Percentiles rank a stretch among this genome's conserved stretches.
Evolutionary conservation across 176 grass and related monocot species (phyloP).

Genomic region (Raddia distichophylla): DNA sequence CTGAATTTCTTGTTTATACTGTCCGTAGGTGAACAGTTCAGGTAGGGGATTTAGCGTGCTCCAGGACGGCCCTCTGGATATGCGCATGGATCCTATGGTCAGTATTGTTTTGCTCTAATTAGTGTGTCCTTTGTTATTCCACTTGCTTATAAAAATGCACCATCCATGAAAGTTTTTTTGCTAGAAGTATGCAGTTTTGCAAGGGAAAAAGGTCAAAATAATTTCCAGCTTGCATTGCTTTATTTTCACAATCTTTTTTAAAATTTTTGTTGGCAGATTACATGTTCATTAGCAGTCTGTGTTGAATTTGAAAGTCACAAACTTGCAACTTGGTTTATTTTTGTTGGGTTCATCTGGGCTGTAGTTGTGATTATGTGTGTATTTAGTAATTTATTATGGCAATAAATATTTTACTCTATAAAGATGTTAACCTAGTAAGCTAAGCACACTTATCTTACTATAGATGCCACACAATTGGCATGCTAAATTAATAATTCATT

Average conservation of each 20-base stretch:
- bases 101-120: constrained; percentile 28
- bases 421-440: constrained; percentile 3
- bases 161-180: background rate
- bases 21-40: constrained; percentile 58
- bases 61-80: constrained; percentile 81
- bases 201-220: background rate
- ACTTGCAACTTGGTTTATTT: background rate
- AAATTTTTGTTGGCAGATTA: background rate
- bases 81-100: constrained; percentile 97
- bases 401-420: background rate
- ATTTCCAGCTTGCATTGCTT: background rate
- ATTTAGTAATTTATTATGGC: background rate
- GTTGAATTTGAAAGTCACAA: background rate
- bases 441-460: background rate
- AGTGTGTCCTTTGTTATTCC: background rate
- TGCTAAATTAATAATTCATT: background rate
- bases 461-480: background rate
- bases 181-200: constrained; percentile 2
- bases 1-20: background rate
- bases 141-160: background rate
- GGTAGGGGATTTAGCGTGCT: constrained; percentile 85
- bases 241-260: background rate
- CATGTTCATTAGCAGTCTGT: background rate
- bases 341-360: background rate
- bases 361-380: background rate